These are phyloP conservation scores for Brettanomyces bruxellensis DNA, from an alignment of 805 yeast species.

Conservation along the genomic window DNA sequence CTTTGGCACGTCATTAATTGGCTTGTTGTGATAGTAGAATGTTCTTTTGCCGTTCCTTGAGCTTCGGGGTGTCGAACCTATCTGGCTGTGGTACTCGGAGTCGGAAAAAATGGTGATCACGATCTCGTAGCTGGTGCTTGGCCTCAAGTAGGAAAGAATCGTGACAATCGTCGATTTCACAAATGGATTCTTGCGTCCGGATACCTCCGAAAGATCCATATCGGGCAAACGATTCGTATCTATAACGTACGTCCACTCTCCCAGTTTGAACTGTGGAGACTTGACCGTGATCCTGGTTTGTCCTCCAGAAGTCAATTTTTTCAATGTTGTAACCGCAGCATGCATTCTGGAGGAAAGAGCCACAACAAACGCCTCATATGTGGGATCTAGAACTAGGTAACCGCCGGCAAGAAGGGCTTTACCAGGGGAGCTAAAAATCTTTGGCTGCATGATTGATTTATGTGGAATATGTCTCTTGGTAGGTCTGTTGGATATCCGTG, in stretches of 20 bases:
- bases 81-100: constrained; percentile 80
- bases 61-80: constrained; percentile 27
- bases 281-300: constrained; percentile 32
- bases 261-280: constrained; percentile 73
- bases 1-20: constrained; percentile 71
- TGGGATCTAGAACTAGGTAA: constrained; percentile 77
- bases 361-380: constrained; percentile 67
- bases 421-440: constrained; percentile 86
- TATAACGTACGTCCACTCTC: constrained; percentile 55
- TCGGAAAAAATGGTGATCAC: constrained; percentile 70
- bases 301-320: background rate
- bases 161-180: constrained; percentile 52
- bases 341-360: constrained; percentile 90
- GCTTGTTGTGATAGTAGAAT: constrained; percentile 51
- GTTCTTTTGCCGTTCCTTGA: constrained; percentile 29
- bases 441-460: background rate
- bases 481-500: no score
- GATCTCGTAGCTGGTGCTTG: constrained; percentile 25
- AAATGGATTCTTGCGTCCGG: constrained; percentile 54
- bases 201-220: constrained; percentile 9
- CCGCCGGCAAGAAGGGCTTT: constrained; percentile 95
- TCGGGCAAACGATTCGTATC: constrained; percentile 8
- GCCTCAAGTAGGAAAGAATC: constrained; percentile 43
- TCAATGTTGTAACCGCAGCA: constrained; percentile 28
- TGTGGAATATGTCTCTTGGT: no score